phyloP scores from a whole-genome alignment of 2,329 filamentous ascomycete genomes.

The Pyrenophora seminiperda region DNA sequence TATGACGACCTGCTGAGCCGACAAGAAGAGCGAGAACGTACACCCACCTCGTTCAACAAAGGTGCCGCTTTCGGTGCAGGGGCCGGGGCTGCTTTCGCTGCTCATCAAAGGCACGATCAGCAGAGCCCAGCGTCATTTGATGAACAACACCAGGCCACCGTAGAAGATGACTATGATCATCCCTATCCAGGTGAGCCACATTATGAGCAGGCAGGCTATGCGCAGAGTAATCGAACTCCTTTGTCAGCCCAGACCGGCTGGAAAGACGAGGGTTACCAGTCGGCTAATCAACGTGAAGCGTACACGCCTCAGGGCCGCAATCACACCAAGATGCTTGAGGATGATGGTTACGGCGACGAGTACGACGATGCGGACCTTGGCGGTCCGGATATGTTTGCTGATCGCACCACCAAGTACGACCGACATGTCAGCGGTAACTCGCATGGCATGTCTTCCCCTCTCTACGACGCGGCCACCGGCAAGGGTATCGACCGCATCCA shows the following conservation, averaged over 20 bases:
- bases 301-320: slow-evolving; percentile 53
- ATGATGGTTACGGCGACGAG: slow-evolving; percentile 62
- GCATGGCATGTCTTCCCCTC: slow-evolving; percentile 84
- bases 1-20: slow-evolving; percentile 48
- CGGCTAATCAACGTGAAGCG: slow-evolving; percentile 66
- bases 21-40: slow-evolving; percentile 44
- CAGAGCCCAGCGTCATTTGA: slow-evolving; percentile 34
- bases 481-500: slow-evolving; percentile 89
- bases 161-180: slow-evolving; percentile 47
- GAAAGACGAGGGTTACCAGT: slow-evolving; percentile 89
- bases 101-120: slow-evolving; percentile 47
- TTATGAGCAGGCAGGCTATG: slow-evolving; percentile 40
- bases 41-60: slow-evolving; percentile 39
- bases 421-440: slow-evolving; percentile 87
- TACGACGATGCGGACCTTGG: slow-evolving; percentile 51
- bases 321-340: slow-evolving; percentile 58
- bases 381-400: slow-evolving; percentile 53
- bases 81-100: no score
- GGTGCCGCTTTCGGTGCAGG: slow-evolving; percentile 56
- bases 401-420: slow-evolving; percentile 54
- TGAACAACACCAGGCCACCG: slow-evolving; percentile 42
- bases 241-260: slow-evolving; percentile 59
- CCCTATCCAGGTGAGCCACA: slow-evolving; percentile 43
- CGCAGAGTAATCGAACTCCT: slow-evolving; percentile 39
- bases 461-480: slow-evolving; percentile 89